Evolutionary conservation across 495 filamentous ascomycete genomes (phyloP).

Genomic region (Daldinia vernicosa): DNA sequence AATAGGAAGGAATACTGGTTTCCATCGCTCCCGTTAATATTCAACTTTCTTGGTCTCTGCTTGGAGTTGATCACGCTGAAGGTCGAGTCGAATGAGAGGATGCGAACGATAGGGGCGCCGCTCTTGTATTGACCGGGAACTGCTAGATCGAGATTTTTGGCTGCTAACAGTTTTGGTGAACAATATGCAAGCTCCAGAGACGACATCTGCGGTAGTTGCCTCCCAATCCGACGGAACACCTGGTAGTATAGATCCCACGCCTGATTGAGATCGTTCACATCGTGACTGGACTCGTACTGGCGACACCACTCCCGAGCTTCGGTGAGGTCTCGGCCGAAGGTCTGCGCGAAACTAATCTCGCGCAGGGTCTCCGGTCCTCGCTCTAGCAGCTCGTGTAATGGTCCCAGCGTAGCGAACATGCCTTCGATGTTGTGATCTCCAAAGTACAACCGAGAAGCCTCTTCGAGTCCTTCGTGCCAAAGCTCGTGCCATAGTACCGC

Average conservation of each 20-base stretch:
- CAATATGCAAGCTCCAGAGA: slow-evolving; percentile 95
- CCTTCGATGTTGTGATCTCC: slow-evolving; percentile 96
- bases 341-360: slow-evolving; percentile 97
- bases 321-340: slow-evolving; percentile 91
- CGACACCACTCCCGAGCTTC: slow-evolving; percentile 96
- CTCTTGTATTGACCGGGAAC: slow-evolving; percentile 94
- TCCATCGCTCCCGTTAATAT: slow-evolving; percentile 87
- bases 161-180: slow-evolving; percentile 87
- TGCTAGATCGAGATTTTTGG: slow-evolving; percentile 84
- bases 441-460: slow-evolving; percentile 91
- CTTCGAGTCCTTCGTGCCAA: slow-evolving; percentile 99
- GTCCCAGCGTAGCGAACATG: slow-evolving; percentile 91
- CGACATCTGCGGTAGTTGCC: slow-evolving; percentile 89
- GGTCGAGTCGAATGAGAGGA: slow-evolving; percentile 86
- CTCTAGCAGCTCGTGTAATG: slow-evolving; percentile 90
- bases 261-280: slow-evolving; percentile 93
- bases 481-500: slow-evolving; percentile 98
- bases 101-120: slow-evolving; percentile 84
- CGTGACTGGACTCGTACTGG: slow-evolving; percentile 84
- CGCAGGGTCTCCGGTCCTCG: slow-evolving; percentile 88
- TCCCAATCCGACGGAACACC: slow-evolving; percentile 93
- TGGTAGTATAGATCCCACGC: slow-evolving; percentile 99
- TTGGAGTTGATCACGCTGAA: slow-evolving; percentile 96
- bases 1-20: slow-evolving; percentile 83
- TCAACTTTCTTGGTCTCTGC: slow-evolving; percentile 90